Conservation (phyloP, 2,329 filamentous ascomycete genomes). For the Ophiocordyceps australis region DNA sequence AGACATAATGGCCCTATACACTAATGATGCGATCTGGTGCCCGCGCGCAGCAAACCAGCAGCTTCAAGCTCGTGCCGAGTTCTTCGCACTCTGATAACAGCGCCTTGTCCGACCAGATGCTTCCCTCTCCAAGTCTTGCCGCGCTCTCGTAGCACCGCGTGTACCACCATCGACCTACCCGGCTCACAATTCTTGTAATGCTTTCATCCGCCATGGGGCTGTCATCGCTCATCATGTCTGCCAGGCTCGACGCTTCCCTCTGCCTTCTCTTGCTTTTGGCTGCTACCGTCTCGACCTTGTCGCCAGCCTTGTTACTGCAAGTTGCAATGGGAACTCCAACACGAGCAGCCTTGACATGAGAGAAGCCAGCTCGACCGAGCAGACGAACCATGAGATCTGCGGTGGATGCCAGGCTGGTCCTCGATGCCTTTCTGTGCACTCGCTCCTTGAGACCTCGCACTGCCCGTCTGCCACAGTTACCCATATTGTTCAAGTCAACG, state of each 20-base stretch:
- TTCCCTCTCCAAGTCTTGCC: conserved; percentile 25
- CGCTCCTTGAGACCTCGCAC: conserved; percentile 55
- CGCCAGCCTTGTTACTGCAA: conserved; percentile 16
- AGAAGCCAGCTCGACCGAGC: conserved; percentile 51
- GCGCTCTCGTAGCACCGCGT: conserved; percentile 73
- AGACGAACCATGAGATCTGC: conserved; percentile 45
- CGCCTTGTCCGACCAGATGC: conserved; percentile 63
- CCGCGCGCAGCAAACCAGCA: conserved; percentile 82
- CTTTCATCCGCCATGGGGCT: conserved; percentile 58
- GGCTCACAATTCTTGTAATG: conserved; percentile 83
- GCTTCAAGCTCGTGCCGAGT: conserved; percentile 70
- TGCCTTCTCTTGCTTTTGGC: conserved; percentile 7
- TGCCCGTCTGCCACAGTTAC: conserved; percentile 47
- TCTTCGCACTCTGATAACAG: conserved; percentile 74
- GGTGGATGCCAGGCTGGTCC: conserved; percentile 40
- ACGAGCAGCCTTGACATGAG: conserved; percentile 55
- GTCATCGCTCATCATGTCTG: conserved; percentile 56
- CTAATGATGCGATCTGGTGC: conserved; percentile 12
- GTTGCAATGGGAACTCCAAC: conserved; percentile 60
- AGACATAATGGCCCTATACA: too few species aligned
- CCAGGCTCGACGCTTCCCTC: conserved; percentile 35
- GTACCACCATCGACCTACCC: conserved; percentile 94
- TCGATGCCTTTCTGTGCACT: conserved; percentile 41
- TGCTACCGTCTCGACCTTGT: conserved; percentile 4
- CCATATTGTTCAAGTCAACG: conserved; percentile 70